Conservation (phyloP, 441 rosid genomes). For the Populus hybrid region DNA sequence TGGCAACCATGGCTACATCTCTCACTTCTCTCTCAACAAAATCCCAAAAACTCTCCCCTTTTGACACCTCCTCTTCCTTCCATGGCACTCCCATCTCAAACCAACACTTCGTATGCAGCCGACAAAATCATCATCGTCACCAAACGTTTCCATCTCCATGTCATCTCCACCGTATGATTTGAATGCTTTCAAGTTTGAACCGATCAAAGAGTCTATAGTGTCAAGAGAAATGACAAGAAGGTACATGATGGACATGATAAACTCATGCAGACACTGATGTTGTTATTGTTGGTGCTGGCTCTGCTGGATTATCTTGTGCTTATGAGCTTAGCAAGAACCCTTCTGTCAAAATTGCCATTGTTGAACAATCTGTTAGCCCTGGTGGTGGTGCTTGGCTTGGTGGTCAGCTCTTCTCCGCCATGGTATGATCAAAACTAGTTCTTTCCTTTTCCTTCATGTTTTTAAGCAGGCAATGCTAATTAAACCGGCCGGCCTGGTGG, state of each 20-base stretch:
- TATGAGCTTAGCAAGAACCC: slow-evolving; percentile 92
- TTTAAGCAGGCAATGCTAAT: background rate
- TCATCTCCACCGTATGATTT: slow-evolving; percentile 26
- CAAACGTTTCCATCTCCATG: slow-evolving; percentile 15
- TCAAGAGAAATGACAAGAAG: slow-evolving; percentile 39
- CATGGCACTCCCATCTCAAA: no score
- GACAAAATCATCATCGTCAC: slow-evolving; percentile 10
- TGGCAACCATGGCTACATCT: slow-evolving; percentile 29
- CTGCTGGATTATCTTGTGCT: slow-evolving; percentile 77
- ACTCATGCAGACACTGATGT: slow-evolving; percentile 73
- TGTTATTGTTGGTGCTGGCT: slow-evolving; percentile 83
- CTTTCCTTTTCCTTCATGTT: background rate
- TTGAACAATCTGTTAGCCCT: slow-evolving; percentile 90
- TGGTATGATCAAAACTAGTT: slow-evolving; percentile 40
- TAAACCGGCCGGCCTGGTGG: background rate
- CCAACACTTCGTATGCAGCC: background rate
- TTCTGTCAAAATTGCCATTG: slow-evolving; percentile 55
- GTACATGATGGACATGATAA: slow-evolving; percentile 40
- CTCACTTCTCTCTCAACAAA: slow-evolving; percentile 10
- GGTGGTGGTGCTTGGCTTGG: slow-evolving; percentile 98
- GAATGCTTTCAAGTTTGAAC: slow-evolving; percentile 31
- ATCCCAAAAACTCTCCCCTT: background rate
- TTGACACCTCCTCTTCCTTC: background rate
- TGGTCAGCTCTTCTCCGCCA: slow-evolving; percentile 94
- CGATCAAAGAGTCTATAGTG: slow-evolving; percentile 40